These are phyloP conservation scores for Phytophthora melonis DNA, from an alignment of 352 stramenopile species.

Conservation along the genomic window DNA sequence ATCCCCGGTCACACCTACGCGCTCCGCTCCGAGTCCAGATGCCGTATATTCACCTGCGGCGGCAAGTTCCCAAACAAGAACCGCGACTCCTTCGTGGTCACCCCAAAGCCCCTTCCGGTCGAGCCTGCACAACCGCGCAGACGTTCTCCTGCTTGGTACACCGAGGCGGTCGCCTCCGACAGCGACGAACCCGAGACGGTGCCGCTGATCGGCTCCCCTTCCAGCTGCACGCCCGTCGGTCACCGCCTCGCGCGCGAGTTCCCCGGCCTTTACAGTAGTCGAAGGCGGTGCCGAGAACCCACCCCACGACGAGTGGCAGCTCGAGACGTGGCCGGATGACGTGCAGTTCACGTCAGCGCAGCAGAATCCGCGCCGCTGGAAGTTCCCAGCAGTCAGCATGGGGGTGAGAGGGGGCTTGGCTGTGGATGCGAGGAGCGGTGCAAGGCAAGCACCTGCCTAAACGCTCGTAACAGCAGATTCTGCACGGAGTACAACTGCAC, in stretches of 20 bases:
- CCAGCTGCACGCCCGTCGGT: not conserved
- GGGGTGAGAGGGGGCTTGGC: not conserved
- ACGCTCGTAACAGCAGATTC: not conserved
- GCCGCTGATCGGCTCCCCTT: not conserved
- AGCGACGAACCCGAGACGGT: not conserved
- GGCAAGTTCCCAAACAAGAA: not conserved
- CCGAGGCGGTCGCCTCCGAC: not conserved
- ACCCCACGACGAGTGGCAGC: not conserved
- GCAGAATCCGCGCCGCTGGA: not conserved
- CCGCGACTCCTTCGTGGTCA: not conserved
- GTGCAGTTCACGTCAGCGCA: not conserved
- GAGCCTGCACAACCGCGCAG: not conserved
- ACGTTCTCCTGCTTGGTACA: not conserved
- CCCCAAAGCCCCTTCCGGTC: not conserved
- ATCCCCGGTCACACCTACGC: not conserved
- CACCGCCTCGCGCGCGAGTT: too few relatives aligned
- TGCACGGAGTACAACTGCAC: constrained; percentile 1
- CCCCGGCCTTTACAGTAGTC: too few relatives aligned
- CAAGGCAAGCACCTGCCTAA: not conserved
- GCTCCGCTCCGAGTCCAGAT: not conserved
- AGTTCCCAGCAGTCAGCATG: not conserved
- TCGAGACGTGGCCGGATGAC: not conserved
- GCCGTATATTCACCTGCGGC: not conserved
- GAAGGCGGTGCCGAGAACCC: too few relatives aligned
- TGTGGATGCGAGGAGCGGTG: not conserved